These are phyloP conservation scores for Auriscalpium vulgare DNA, from an alignment of 768 basidiomycete genomes.

Conservation along the genomic window DNA sequence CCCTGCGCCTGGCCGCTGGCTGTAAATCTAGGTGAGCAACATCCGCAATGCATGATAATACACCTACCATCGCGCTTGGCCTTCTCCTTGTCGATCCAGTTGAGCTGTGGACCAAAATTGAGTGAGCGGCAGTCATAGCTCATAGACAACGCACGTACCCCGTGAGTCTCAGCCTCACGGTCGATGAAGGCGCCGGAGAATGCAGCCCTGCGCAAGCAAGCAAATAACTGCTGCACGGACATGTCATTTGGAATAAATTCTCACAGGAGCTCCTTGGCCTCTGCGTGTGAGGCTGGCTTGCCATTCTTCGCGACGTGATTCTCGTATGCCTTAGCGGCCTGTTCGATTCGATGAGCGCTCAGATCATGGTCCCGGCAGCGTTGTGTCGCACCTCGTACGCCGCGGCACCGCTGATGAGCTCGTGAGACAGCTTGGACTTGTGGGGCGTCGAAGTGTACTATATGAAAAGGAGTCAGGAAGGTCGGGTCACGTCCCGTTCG, in stretches of 20 bases:
- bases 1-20: too few relatives aligned
- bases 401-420: slow-evolving; percentile 63
- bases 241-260: too few relatives aligned
- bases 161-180: slow-evolving; percentile 51
- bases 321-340: slow-evolving; percentile 62
- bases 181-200: slow-evolving; percentile 46
- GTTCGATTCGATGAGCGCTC: neutral
- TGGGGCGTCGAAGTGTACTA: slow-evolving; percentile 44
- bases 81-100: slow-evolving; percentile 36
- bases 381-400: slow-evolving; percentile 42
- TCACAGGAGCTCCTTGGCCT: slow-evolving; percentile 50
- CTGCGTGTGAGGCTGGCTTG: slow-evolving; percentile 38
- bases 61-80: slow-evolving; percentile 32
- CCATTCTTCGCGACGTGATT: slow-evolving; percentile 44
- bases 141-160: slow-evolving; percentile 24
- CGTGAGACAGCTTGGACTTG: slow-evolving; percentile 54
- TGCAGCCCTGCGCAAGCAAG: slow-evolving; percentile 36
- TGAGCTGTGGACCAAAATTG: slow-evolving; percentile 25
- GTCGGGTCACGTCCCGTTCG: neutral
- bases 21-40: too few relatives aligned
- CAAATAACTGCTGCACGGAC: neutral
- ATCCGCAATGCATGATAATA: too few relatives aligned
- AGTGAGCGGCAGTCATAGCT: too few relatives aligned
- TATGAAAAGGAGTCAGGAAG: neutral
- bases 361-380: neutral